These are phyloP conservation scores for Hypericum perforatum DNA, from an alignment of 345 rosid species.

Conservation along the genomic window DNA sequence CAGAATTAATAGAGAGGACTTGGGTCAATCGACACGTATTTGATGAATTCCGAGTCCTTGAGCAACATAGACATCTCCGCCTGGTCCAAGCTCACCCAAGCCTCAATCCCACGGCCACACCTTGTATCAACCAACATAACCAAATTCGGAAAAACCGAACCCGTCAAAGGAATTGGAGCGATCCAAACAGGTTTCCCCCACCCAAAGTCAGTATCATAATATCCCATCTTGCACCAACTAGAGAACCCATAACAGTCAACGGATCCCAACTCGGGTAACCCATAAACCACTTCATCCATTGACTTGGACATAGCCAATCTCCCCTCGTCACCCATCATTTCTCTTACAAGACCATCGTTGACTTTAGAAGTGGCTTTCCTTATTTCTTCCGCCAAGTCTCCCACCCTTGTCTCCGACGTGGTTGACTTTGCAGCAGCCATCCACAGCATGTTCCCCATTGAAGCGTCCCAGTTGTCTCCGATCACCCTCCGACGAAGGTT, in stretches of 20 bases:
- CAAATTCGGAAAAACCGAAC: constrained; percentile 23
- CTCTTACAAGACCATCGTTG: constrained; percentile 17
- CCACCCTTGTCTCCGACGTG: constrained; percentile 7
- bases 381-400: constrained; percentile 16
- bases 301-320: constrained; percentile 11
- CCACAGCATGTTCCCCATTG: constrained; percentile 26
- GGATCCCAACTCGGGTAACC: neutral
- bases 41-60: constrained; percentile 16
- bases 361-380: constrained; percentile 22
- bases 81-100: constrained; percentile 42
- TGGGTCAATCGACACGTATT: constrained; percentile 23
- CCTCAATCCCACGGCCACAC: constrained; percentile 32
- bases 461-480: constrained; percentile 14
- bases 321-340: constrained; percentile 12
- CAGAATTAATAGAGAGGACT: no score
- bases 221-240: constrained; percentile 33
- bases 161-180: constrained; percentile 15
- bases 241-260: constrained; percentile 20
- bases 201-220: constrained; percentile 30
- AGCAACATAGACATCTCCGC: constrained; percentile 24
- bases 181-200: constrained; percentile 39
- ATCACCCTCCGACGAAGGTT: constrained; percentile 27
- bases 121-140: constrained; percentile 28
- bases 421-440: constrained; percentile 19
- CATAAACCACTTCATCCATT: constrained; percentile 1